These are phyloP conservation scores for Phylloporus arenicola DNA, from an alignment of 768 basidiomycete genomes.

Conservation along the genomic window DNA sequence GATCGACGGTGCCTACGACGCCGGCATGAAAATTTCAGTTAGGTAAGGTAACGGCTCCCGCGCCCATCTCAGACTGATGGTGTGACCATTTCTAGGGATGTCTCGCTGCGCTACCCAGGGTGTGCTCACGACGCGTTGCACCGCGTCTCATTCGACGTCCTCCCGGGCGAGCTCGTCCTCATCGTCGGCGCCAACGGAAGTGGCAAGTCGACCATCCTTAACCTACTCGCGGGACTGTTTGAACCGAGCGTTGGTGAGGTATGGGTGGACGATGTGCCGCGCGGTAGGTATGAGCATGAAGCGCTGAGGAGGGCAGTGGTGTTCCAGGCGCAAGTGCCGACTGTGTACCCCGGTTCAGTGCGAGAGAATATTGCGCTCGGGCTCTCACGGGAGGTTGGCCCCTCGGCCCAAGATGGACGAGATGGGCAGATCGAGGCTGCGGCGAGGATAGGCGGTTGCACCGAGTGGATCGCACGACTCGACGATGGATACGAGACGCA, in stretches of 20 bases:
- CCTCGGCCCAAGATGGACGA: neutral
- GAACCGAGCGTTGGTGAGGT: slow-evolving; percentile 41
- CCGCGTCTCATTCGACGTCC: slow-evolving; percentile 25
- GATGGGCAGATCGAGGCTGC: slow-evolving; percentile 22
- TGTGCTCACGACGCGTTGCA: slow-evolving; percentile 17
- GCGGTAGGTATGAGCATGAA: slow-evolving; percentile 32
- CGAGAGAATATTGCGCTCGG: slow-evolving; percentile 35
- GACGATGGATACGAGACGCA: slow-evolving; percentile 27
- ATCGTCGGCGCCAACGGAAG: slow-evolving; percentile 28
- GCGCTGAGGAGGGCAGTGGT: slow-evolving; percentile 43
- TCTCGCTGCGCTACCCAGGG: slow-evolving; percentile 23
- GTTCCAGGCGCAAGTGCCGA: slow-evolving; percentile 46
- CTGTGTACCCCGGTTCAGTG: slow-evolving; percentile 44
- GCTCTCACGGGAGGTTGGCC: neutral
- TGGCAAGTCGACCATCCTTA: slow-evolving; percentile 36
- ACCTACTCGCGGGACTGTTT: slow-evolving; percentile 46
- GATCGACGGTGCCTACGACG: neutral
- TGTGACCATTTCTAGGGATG: slow-evolving; percentile 6
- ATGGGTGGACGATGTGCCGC: slow-evolving; percentile 39
- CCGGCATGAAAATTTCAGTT: slow-evolving; percentile 27
- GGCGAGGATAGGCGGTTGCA: slow-evolving; percentile 28
- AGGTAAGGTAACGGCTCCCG: slow-evolving; percentile 4
- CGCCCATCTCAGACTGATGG: neutral
- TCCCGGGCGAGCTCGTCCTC: slow-evolving; percentile 27
- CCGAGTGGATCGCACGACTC: slow-evolving; percentile 32